Base-by-base conservation (phyloP, 78 protist species). In the Polysphondylium violaceum region DNA sequence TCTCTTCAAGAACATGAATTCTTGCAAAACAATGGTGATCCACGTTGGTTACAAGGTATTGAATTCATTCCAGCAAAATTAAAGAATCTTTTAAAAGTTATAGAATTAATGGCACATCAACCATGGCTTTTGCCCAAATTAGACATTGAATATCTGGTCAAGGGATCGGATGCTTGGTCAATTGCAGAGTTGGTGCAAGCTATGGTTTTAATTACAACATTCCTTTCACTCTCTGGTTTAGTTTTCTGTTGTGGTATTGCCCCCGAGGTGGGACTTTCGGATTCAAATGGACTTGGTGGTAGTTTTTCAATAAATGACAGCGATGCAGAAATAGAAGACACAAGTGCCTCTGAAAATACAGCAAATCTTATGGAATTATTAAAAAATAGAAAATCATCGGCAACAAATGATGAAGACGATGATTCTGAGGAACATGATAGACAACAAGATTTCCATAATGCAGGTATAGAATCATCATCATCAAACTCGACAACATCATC, bases 101-200 rank as follows among this genome's bases (percentile, higher is more conserved):
- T 74, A 27, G 65, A 68, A 55, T 63, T 92, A 29, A 76, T 95
- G 77, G 95, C 94, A 7, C 94, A 95, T 51, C 96, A 83, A 61
- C 97, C 97, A 8, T 95, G 97, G 97, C 63, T 63, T 33, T 35
- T 95, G 50, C 93, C 94, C 4, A 65, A 41, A 29, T 58, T 83
- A 12, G 86, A 95, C 59, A 74, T 95, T 2, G 96, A 73, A n/a
- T 76, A 64, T 55, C 58, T 94, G 19, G 86, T 87, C 0, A 79
- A 91, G 23, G 94, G 96, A 2, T 2, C 23, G 0, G 95, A 94
- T 65, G 87, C 96, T 17, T 95, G 97, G 97, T 78, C 95, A 19
- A 77, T 95, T 3, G 92, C 92, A 17, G 96, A 95, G 58, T 43
- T 95, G 16, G 96, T 95, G 25, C 96, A 95, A 27, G 92, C 95